Percentiles rank a stretch among this genome's conserved stretches.
These are phyloP conservation scores for Telopea speciosissima DNA, from an alignment of 177 flowering plant species.

Conservation along the genomic window DNA sequence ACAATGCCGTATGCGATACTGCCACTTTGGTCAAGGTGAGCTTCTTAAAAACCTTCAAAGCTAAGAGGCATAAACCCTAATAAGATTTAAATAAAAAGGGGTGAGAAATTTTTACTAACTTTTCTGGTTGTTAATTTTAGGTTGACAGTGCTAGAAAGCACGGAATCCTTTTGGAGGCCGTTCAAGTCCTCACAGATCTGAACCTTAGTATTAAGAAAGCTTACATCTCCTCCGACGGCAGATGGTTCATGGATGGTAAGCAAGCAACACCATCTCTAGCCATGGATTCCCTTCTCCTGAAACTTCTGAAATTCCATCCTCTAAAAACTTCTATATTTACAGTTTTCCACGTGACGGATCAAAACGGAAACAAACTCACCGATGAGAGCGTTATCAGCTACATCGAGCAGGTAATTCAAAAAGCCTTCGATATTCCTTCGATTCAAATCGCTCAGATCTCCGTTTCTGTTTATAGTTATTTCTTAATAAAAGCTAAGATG, in stretches of 20 bases:
- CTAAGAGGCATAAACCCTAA: neutral
- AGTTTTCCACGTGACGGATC: constrained; percentile 95
- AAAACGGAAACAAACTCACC: constrained; percentile 71
- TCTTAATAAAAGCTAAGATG: neutral
- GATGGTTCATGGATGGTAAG: constrained; percentile 98
- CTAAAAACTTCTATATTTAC: constrained; percentile 17
- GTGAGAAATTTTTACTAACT: neutral
- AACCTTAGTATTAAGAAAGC: constrained; percentile 83
- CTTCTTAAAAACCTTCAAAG: constrained; percentile 6
- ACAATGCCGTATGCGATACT: constrained; percentile 72
- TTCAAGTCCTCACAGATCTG: constrained; percentile 82
- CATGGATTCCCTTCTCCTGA: neutral
- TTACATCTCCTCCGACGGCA: constrained; percentile 86
- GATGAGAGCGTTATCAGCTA: constrained; percentile 70
- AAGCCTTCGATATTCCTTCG: neutral
- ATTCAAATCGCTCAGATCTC: neutral
- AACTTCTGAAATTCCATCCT: neutral
- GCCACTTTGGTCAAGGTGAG: constrained; percentile 84
- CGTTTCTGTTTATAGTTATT: neutral
- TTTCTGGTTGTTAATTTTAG: constrained; percentile 27
- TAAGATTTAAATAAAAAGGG: too few species aligned
- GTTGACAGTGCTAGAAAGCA: constrained; percentile 86
- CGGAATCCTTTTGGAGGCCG: constrained; percentile 84
- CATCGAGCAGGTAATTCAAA: constrained; percentile 63
- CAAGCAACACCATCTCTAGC: neutral